Conservation (phyloP, 2,329 filamentous ascomycete species). For the Fonsecaea pugnacius region DNA sequence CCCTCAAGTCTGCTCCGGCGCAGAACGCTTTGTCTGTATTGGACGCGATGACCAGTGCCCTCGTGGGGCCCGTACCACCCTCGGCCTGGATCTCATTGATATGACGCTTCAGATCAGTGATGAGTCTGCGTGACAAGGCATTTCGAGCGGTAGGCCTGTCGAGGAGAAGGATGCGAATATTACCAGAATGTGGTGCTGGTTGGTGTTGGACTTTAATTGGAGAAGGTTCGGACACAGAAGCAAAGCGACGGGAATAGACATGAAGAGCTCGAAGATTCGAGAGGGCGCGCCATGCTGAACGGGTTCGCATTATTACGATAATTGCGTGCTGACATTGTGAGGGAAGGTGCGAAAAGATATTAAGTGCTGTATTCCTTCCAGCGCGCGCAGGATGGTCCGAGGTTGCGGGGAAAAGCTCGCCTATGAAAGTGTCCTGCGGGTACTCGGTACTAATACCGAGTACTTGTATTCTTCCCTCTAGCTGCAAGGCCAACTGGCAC, state of each 20-base stretch:
- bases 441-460: no score
- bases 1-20: slow-evolving; percentile 92
- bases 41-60: slow-evolving; percentile 82
- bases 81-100: slow-evolving; percentile 72
- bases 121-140: slow-evolving; percentile 80
- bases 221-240: slow-evolving; percentile 29
- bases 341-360: neutral
- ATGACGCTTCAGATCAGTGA: slow-evolving; percentile 72
- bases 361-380: neutral
- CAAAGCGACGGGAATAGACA: slow-evolving; percentile 19
- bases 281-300: slow-evolving; percentile 15
- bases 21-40: slow-evolving; percentile 88
- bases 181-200: slow-evolving; percentile 76
- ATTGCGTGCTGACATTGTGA: neutral
- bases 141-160: slow-evolving; percentile 86
- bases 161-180: slow-evolving; percentile 84
- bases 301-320: slow-evolving; percentile 25
- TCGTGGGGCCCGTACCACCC: slow-evolving; percentile 63
- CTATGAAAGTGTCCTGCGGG: neutral
- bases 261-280: slow-evolving; percentile 4
- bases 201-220: slow-evolving; percentile 71
- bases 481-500: neutral
- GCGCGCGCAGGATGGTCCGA: slow-evolving; percentile 1
- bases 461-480: neutral
- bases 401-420: slow-evolving; percentile 13